Conservation (phyloP, 2,329 filamentous ascomycete species). For the Fusarium hainanense region DNA sequence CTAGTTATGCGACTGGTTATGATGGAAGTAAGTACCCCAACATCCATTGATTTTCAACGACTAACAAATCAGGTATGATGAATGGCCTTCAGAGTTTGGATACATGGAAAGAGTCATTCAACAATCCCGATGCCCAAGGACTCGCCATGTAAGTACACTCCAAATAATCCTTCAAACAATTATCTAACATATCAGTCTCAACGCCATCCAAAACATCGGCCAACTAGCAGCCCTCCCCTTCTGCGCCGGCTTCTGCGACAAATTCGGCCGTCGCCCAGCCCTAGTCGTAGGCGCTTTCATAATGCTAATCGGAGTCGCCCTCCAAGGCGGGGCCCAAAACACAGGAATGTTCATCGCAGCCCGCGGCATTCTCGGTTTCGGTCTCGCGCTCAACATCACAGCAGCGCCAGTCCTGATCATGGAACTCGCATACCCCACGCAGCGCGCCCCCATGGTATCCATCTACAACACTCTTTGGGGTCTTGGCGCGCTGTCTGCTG, state of each 20-base stretch:
- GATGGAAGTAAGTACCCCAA: constrained; percentile 10
- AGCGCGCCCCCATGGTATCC: constrained; percentile 16
- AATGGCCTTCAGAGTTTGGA: constrained; percentile 16
- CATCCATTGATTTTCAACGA: too few relatives aligned
- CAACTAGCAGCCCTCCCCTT: constrained; percentile 19
- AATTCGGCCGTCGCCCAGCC: constrained; percentile 5
- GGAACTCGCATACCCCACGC: constrained; percentile 20
- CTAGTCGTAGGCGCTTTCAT: constrained; percentile 6
- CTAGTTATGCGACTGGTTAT: constrained; percentile 17
- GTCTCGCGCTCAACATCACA: constrained; percentile 10
- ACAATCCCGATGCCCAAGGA: constrained; percentile 5
- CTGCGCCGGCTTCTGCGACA: constrained; percentile 15
- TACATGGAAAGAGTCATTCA: constrained; percentile 15
- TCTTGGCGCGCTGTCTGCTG: constrained; percentile 7
- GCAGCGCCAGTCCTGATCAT: constrained; percentile 15
- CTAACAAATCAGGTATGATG: constrained; percentile 8
- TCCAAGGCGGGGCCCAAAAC: constrained; percentile 12
- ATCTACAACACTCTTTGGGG: constrained; percentile 26
- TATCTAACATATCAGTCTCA: neutral
- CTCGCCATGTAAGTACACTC: constrained; percentile 14
- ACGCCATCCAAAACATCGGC: constrained; percentile 20
- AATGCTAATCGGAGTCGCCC: constrained; percentile 18
- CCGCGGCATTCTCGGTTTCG: constrained; percentile 16
- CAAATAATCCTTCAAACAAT: rapidly evolving
- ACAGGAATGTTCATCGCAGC: constrained; percentile 23